These are phyloP conservation scores for Arachis monticola DNA, from an alignment of 331 rosid species.

Conservation along the genomic window DNA sequence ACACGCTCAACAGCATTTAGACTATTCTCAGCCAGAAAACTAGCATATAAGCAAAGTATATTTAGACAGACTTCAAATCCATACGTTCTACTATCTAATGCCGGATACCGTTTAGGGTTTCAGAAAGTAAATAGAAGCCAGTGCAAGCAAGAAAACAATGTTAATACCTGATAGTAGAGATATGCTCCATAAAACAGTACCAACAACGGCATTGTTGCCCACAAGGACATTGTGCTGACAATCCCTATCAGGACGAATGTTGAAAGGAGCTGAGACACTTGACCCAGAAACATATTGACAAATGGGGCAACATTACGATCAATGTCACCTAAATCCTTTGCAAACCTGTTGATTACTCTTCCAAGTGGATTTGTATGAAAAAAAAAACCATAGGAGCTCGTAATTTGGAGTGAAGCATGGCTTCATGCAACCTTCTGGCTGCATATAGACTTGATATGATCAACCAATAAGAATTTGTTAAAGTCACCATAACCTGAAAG, in stretches of 20 bases:
- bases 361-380: constrained; percentile 98
- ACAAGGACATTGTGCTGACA: constrained; percentile 91
- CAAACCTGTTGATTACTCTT: constrained; percentile 88
- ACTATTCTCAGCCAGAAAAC: constrained; percentile 70
- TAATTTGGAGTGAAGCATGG: constrained; percentile 81
- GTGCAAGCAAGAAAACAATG: constrained; percentile 11
- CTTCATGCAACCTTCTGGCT: constrained; percentile 81
- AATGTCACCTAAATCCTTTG: constrained; percentile 97
- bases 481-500: constrained; percentile 73
- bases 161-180: constrained; percentile 82
- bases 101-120: constrained; percentile 11
- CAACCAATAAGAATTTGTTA: constrained; percentile 84
- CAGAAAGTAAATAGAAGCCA: constrained; percentile 2
- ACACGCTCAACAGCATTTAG: constrained; percentile 89
- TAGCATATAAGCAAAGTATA: background rate
- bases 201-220: constrained; percentile 94
- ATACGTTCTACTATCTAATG: background rate
- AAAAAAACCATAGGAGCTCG: constrained; percentile 87
- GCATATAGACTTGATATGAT: constrained; percentile 85
- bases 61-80: background rate
- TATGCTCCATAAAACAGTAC: constrained; percentile 84
- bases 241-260: constrained; percentile 85
- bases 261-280: constrained; percentile 78
- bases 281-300: constrained; percentile 83
- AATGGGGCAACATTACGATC: constrained; percentile 86